Evolutionary conservation across 1,284 basidiomycete species (phyloP).

Genomic region (Ceratobasidium sp.): DNA sequence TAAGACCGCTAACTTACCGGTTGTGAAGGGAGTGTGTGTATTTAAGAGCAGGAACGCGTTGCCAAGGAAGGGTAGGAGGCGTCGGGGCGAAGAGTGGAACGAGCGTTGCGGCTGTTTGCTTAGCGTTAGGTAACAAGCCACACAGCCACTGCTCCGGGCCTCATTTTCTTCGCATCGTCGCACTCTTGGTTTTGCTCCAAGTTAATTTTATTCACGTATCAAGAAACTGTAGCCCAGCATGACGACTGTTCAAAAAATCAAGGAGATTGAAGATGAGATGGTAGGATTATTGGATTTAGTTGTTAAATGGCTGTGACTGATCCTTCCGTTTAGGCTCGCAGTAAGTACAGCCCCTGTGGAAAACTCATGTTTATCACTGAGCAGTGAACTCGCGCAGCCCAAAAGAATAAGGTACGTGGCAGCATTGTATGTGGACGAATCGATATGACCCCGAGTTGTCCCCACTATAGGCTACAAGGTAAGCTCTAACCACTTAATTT

Average conservation of each 20-base stretch:
- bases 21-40: constrained; percentile 20
- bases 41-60: constrained; percentile 13
- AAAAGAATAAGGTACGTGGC: constrained; percentile 88
- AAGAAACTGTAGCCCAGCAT: constrained; percentile 55
- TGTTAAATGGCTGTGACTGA: not conserved
- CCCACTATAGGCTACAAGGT: constrained; percentile 61
- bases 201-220: constrained; percentile 1
- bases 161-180: constrained; percentile 14
- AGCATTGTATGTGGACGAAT: constrained; percentile 25
- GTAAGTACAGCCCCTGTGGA: constrained; percentile 49
- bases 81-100: not conserved
- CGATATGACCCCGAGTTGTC: not conserved
- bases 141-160: not conserved
- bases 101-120: not conserved
- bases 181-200: not conserved
- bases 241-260: constrained; percentile 90
- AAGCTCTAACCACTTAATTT: constrained; percentile 2
- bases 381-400: constrained; percentile 60
- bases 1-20: not conserved
- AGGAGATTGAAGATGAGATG: constrained; percentile 98
- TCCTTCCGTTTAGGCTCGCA: constrained; percentile 53
- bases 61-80: constrained; percentile 11
- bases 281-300: constrained; percentile 58
- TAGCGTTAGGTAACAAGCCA: constrained; percentile 8
- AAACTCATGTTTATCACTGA: constrained; percentile 39